phyloP scores from a whole-genome alignment of 345 rosid genomes.

The Pelargonium nanum region DNA sequence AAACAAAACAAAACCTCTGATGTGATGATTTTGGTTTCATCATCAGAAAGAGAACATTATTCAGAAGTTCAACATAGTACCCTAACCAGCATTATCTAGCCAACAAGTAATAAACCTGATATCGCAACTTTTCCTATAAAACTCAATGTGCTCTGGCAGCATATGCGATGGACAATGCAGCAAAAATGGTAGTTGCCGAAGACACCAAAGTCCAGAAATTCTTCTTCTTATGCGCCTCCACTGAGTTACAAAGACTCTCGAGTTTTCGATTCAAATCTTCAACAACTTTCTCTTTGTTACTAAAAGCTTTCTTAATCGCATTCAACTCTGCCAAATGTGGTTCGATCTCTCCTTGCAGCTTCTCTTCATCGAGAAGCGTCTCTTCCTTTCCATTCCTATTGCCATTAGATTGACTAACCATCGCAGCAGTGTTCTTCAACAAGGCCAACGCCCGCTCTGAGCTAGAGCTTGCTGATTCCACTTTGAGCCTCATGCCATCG shows the following conservation, averaged over 20 bases:
- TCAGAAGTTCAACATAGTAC: background rate
- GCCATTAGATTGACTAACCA: conserved; percentile 22
- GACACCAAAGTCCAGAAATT: conserved; percentile 53
- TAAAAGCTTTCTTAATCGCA: conserved; percentile 42
- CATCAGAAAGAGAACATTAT: background rate
- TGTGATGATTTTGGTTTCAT: background rate
- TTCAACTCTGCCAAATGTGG: conserved; percentile 33
- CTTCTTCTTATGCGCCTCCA: conserved; percentile 46
- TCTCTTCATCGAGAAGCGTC: conserved; percentile 9
- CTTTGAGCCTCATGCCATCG: conserved; percentile 28
- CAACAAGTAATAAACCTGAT: background rate
- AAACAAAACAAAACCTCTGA: background rate
- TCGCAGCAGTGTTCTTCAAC: conserved; percentile 41
- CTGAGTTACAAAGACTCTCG: conserved; percentile 38
- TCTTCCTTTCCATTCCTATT: conserved; percentile 15
- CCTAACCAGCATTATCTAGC: background rate
- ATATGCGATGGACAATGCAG: conserved; percentile 56
- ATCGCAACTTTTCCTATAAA: no score
- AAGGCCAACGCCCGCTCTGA: conserved; percentile 30
- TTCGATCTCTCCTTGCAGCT: conserved; percentile 25
- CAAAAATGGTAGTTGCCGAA: conserved; percentile 51
- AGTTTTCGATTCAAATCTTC: conserved; percentile 50
- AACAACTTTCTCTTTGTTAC: conserved; percentile 32
- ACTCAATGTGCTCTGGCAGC: conserved; percentile 38
- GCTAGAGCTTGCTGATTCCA: conserved; percentile 22